These are phyloP conservation scores for Protomyces lactucae-debilis DNA, from an alignment of 1,139 yeast genomes.

Conservation along the genomic window DNA sequence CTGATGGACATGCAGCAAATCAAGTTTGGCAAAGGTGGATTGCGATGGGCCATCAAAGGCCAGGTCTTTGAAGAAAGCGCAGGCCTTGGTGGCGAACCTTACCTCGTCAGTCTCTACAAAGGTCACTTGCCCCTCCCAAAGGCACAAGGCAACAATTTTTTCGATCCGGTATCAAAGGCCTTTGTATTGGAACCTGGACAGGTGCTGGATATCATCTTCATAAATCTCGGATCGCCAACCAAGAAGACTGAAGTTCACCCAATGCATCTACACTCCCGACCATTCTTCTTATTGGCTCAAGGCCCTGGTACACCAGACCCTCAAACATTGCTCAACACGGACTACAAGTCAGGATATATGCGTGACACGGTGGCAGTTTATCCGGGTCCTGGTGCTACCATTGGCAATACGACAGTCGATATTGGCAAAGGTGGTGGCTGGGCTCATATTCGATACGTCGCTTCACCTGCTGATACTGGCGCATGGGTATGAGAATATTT, in stretches of 20 bases:
- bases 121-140: neutral
- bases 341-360: neutral
- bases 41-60: conserved; percentile 8
- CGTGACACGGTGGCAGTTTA: conserved; percentile 22
- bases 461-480: conserved; percentile 15
- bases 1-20: conserved; percentile 3
- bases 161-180: conserved; percentile 3
- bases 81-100: conserved; percentile 2
- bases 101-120: conserved; percentile 10
- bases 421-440: conserved; percentile 4
- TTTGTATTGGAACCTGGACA: conserved; percentile 22
- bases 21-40: neutral
- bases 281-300: conserved; percentile 8
- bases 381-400: conserved; percentile 7
- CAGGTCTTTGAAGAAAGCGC: conserved; percentile 2
- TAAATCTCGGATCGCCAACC: neutral
- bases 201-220: conserved; percentile 22
- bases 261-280: conserved; percentile 12
- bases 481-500: neutral
- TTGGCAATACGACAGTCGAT: neutral
- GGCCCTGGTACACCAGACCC: conserved; percentile 5
- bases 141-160: neutral
- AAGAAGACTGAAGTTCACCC: conserved; percentile 12
- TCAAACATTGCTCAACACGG: neutral
- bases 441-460: conserved; percentile 10